These are phyloP conservation scores for Geotrichum bryndzae DNA, from an alignment of 1,139 yeast species.

Conservation along the genomic window DNA sequence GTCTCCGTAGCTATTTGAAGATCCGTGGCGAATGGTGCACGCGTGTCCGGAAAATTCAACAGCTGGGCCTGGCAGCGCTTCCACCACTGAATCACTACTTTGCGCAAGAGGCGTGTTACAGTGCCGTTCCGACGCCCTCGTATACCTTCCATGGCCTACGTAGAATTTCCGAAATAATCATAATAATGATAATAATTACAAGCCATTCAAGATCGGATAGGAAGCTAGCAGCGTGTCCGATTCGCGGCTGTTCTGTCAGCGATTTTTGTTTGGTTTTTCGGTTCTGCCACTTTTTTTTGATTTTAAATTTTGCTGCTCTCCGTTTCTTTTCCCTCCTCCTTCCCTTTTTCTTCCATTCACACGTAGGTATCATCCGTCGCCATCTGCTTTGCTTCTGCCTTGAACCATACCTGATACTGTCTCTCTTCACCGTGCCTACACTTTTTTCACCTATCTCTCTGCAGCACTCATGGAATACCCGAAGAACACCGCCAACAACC, in stretches of 20 bases:
- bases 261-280: neutral
- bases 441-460: neutral
- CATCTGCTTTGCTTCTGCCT: neutral
- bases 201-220: no score
- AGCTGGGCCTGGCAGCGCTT: neutral
- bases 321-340: neutral
- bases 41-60: neutral
- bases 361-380: neutral
- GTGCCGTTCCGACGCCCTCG: neutral
- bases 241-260: neutral
- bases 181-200: no score
- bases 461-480: neutral
- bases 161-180: neutral
- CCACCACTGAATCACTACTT: neutral
- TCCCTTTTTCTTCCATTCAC: neutral
- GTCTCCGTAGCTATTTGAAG: neutral
- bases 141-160: neutral
- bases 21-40: neutral
- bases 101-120: no score
- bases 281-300: neutral
- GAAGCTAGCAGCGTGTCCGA: neutral
- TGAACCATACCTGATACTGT: neutral
- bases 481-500: neutral
- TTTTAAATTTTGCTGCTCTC: neutral
- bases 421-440: neutral